These are phyloP conservation scores for Cyclotella choctawhatcheeana DNA, from an alignment of 108 stramenopile genomes.

Conservation along the genomic window DNA sequence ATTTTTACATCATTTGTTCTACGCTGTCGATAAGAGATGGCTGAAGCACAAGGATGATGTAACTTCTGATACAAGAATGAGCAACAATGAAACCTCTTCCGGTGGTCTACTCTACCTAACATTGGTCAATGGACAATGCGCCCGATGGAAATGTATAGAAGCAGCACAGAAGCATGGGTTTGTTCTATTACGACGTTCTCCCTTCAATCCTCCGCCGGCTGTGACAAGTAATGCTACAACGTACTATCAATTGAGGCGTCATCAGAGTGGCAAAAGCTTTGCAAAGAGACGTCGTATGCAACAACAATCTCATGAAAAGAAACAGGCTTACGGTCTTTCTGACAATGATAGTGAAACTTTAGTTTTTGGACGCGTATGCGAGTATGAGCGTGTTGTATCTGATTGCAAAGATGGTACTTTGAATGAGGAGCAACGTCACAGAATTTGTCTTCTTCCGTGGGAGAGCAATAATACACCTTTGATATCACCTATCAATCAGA, in stretches of 20 bases:
- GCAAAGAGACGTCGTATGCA: slow-evolving; percentile 52
- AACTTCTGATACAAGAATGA: too few species aligned
- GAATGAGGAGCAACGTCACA: too few species aligned
- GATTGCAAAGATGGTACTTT: background rate
- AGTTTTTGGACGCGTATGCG: slow-evolving; percentile 59
- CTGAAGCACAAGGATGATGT: too few species aligned
- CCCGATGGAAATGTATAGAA: slow-evolving; percentile 69
- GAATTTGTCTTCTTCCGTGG: slow-evolving; percentile 41
- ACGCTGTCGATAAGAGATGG: slow-evolving; percentile 60
- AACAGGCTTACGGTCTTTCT: background rate
- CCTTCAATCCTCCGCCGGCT: slow-evolving; percentile 65
- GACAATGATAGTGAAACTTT: slow-evolving; percentile 70
- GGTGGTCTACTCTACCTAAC: slow-evolving; percentile 71
- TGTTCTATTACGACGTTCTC: slow-evolving; percentile 49
- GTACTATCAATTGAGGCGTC: slow-evolving; percentile 71
- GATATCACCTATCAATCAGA: background rate
- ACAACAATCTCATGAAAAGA: background rate
- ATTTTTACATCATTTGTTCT: slow-evolving; percentile 83
- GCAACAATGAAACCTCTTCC: background rate
- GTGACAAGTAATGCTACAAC: slow-evolving; percentile 20
- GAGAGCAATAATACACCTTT: background rate
- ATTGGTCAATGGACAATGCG: slow-evolving; percentile 72
- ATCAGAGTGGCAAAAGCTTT: slow-evolving; percentile 88
- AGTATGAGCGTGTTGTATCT: slow-evolving; percentile 10
- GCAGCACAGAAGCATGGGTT: slow-evolving; percentile 71